Base-by-base conservation (phyloP, 2,329 filamentous ascomycete species). In the Alternaria ethzedia region DNA sequence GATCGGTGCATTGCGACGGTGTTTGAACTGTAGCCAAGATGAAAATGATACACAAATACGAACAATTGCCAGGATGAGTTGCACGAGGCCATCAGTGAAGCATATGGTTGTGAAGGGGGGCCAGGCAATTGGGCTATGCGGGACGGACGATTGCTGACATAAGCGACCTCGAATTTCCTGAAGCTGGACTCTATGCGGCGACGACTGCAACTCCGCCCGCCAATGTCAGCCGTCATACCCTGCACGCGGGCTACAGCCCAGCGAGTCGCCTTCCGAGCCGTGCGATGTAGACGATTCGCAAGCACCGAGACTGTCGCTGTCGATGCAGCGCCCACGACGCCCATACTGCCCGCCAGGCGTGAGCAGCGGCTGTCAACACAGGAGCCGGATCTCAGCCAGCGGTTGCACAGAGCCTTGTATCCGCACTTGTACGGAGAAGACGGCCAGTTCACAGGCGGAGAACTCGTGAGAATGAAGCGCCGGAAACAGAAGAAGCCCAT, bases 161-260 rank as follows among this genome's bases (percentile, higher is more conserved):
- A 70, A 74, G 59, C 70, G 26, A 58, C 46, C 21, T 64, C 59
- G 70, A 74, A 70, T 71, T 75, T 75, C 65, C 63, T 57, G 61
- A 68, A 46, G 58, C 58, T 49, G 64, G 57, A 61, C 43, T 44
- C 10, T 45, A 43, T 25, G 36, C 36, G 51, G 60, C 61, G n/a
- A 54, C 57, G 41, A 52, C 64, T 55, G 23, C 58, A 56, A 63
- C 70, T 54, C 57, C 63, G 61, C 57, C 64, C 59, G 52, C 59
- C 69, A 73, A 93, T 92, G 85, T 85, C 87, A 70, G 84, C 87
- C 69, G 81, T 86, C 64, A 75, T 86, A 75, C 82, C 87, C 59
- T 81, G 84, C 50, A 78, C 84, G 81, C 89, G 91, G 87, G 90
- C 91, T 66, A 64, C 68, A 28, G 71, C 66, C 56, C 65, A 72